phyloP scores from a whole-genome alignment of 2,329 filamentous ascomycete species.

The Colletotrichum tanaceti region DNA sequence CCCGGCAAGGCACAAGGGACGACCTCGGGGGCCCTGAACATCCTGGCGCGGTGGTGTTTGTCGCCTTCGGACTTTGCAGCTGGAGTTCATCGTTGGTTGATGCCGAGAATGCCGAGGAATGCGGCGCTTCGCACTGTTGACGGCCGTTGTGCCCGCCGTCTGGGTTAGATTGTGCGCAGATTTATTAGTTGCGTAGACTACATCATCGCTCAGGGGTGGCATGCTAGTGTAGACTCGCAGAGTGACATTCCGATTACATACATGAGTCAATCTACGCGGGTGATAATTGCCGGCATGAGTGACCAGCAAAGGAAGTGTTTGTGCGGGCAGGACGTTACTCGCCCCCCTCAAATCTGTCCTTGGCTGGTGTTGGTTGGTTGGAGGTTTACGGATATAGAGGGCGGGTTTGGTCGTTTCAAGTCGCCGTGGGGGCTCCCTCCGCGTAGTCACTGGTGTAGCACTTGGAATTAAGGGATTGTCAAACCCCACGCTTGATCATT shows the following conservation, averaged over 20 bases:
- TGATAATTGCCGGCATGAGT: slow-evolving; percentile 3
- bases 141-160: not conserved
- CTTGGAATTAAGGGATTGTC: slow-evolving; percentile 28
- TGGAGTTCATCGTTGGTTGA: slow-evolving; percentile 6
- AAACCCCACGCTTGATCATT: slow-evolving; percentile 28
- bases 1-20: slow-evolving; percentile 12
- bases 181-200: not conserved
- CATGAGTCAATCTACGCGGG: slow-evolving; percentile 22
- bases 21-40: slow-evolving; percentile 26
- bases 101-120: slow-evolving; percentile 13
- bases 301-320: not conserved
- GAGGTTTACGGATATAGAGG: slow-evolving; percentile 14
- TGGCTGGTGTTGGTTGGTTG: slow-evolving; percentile 28
- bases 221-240: not conserved
- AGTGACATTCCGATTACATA: not conserved
- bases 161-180: slow-evolving; percentile 20
- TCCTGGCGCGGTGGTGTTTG: slow-evolving; percentile 2
- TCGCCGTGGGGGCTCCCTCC: slow-evolving; percentile 29
- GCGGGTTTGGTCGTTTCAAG: slow-evolving; percentile 25
- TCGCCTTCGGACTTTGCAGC: not conserved
- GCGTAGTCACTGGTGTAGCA: slow-evolving; percentile 31
- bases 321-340: not conserved
- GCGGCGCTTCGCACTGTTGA: slow-evolving; percentile 1
- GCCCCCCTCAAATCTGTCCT: not conserved
- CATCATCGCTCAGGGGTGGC: not conserved